Evolutionary conservation across 768 basidiomycete species (phyloP).

Genomic region (Xanthoconium purpureum): DNA sequence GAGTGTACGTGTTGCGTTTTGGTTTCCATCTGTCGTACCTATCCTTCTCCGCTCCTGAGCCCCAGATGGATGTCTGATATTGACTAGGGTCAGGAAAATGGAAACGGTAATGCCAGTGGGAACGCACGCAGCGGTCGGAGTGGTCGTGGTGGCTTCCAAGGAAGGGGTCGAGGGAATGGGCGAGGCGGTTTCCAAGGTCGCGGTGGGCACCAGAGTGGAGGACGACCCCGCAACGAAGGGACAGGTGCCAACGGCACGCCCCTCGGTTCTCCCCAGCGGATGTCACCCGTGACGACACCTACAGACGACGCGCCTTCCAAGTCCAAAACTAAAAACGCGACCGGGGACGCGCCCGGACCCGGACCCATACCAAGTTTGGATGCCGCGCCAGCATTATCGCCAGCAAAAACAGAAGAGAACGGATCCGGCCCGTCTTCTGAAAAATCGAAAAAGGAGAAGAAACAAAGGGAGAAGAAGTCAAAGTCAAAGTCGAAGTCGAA

Average conservation of each 20-base stretch:
- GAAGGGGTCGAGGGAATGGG: slow-evolving; percentile 35
- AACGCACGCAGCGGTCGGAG: slow-evolving; percentile 7
- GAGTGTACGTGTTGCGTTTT: slow-evolving; percentile 25
- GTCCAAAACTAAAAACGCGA: background rate
- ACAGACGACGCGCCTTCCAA: slow-evolving; percentile 5
- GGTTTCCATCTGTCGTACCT: background rate
- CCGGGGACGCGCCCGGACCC: background rate
- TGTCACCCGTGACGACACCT: slow-evolving; percentile 41
- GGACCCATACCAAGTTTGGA: background rate
- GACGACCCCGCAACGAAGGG: slow-evolving; percentile 20
- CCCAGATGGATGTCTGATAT: background rate
- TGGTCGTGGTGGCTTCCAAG: slow-evolving; percentile 11
- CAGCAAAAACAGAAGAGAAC: slow-evolving; percentile 1
- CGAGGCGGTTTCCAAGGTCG: slow-evolving; percentile 29
- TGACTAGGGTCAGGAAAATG: background rate
- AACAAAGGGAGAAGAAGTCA: slow-evolving; percentile 17
- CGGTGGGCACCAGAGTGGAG: slow-evolving; percentile 28
- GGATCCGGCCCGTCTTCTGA: background rate
- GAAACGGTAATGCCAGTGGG: slow-evolving; percentile 4
- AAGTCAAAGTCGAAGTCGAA: slow-evolving; percentile 1
- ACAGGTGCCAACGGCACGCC: slow-evolving; percentile 75
- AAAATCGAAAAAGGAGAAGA: slow-evolving; percentile 20
- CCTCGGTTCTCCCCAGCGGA: slow-evolving; percentile 58
- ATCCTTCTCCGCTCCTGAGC: background rate
- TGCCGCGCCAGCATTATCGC: background rate